Base-by-base conservation (phyloP, 371 early-diverging fungal genomes). In the Fennellomyces sp. region DNA sequence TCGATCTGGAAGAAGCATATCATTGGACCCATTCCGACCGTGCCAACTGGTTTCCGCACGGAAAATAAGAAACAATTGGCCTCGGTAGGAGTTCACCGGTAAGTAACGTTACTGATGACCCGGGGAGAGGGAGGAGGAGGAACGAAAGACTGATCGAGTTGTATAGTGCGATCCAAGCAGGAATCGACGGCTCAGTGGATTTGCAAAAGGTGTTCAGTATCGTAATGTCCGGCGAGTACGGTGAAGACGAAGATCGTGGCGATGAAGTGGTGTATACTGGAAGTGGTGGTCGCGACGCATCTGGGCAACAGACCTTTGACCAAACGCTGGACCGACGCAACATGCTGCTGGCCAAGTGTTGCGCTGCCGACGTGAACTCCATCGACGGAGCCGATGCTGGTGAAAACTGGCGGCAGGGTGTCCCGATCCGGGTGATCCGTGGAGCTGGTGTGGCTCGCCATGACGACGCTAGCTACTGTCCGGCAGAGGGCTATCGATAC, bases 331-430 rank as follows among this genome's bases (percentile, higher is more conserved):
- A 36, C 10, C 39, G 55, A 5, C 55, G 55, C 2, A 54, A 54
- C n/a, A 10, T 54, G 26, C 41, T 38, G 2, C 39, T 54, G 11
- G 55, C 55, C 19, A 54, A 54, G 13, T 54, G 55, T 7, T 54
- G 55, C 15, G 35, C 55, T 4, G 39, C 23, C 0, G 23, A 23
- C 5, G 26, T 38, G 11, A 11, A 54, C 29, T 88, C 89, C 54
- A 72, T 78, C 62, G 79, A 81, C 50, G 94, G 92, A 36, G 94
- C 94, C 30, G 91, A 95, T 64, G 91, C 94, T 69, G 95, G 94
- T 55, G 87, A 72, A 39, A 88, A 94, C 58, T 73, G 82, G 58
- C 89, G 88, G 36, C 93, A 94, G 77, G 96, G 94, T 74, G 91
- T 93, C 65, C 55, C 55, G 8, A 39, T 54, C 13, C 55, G 55